Conservation (phyloP, 2,329 filamentous ascomycete species). For the Nothophoma quercina region DNA sequence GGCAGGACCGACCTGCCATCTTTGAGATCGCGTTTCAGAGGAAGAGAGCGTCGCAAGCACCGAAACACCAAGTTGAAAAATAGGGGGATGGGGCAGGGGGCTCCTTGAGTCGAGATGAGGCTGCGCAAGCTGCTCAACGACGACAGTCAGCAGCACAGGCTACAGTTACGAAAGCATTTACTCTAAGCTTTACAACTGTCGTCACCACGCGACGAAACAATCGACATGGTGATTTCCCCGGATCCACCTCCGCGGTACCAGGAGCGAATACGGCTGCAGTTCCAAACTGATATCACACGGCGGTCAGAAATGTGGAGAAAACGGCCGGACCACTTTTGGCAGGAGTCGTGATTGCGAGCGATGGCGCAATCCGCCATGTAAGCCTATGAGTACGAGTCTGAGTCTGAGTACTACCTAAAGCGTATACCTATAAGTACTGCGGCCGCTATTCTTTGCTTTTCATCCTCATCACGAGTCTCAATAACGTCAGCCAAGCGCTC, state of each 20-base stretch:
- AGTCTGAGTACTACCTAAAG: conserved; percentile 6
- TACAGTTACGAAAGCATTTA: neutral
- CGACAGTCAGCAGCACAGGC: neutral
- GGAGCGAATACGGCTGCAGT: conserved; percentile 13
- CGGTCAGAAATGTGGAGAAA: conserved; percentile 20
- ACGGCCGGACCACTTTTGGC: conserved; percentile 9
- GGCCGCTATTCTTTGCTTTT: neutral
- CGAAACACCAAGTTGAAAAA: neutral
- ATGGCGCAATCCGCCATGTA: conserved; percentile 42
- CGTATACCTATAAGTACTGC: conserved; percentile 23
- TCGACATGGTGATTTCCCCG: conserved; percentile 16
- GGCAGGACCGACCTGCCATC: conserved; percentile 17
- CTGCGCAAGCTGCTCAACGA: neutral
- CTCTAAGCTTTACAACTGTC: neutral
- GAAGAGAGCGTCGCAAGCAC: conserved; percentile 5
- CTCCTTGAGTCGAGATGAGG: neutral
- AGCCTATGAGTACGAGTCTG: conserved; percentile 20
- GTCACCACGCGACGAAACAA: neutral
- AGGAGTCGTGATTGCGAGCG: conserved; percentile 42
- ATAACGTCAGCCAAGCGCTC: conserved; percentile 1
- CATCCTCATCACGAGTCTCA: neutral
- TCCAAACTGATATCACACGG: conserved; percentile 5
- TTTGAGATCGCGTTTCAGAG: conserved; percentile 13
- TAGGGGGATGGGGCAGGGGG: neutral
- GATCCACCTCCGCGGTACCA: conserved; percentile 13